Conservation (phyloP, 805 yeast species). For the Metschnikowia matae region DNA sequence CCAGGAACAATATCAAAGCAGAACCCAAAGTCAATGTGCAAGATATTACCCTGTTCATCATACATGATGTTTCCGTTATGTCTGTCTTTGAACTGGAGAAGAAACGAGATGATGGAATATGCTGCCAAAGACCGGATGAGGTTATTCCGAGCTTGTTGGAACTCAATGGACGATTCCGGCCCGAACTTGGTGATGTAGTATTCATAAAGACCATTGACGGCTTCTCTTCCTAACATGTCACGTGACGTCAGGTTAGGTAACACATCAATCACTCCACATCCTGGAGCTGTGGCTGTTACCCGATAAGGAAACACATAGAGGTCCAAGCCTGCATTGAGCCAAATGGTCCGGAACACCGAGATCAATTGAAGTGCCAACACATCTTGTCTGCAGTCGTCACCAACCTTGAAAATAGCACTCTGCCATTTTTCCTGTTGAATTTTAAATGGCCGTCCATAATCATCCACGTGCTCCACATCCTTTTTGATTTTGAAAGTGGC, state of each 20-base stretch:
- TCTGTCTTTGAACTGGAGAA: conserved; percentile 92
- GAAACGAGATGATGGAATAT: conserved; percentile 84
- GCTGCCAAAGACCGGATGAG: conserved; percentile 93
- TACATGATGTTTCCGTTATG: conserved; percentile 98
- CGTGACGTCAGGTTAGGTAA: conserved; percentile 92
- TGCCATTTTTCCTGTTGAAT: conserved; percentile 69
- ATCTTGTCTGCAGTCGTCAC: conserved; percentile 98
- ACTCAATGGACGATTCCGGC: conserved; percentile 84
- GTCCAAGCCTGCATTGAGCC: conserved; percentile 85
- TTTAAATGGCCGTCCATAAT: conserved; percentile 28
- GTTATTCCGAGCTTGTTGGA: conserved; percentile 87
- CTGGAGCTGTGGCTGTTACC: conserved; percentile 98
- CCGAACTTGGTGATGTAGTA: conserved; percentile 91
- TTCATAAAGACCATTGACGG: conserved; percentile 93
- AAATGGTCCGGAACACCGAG: conserved; percentile 85
- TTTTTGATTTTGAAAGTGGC: conserved; percentile 86
- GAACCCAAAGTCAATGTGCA: conserved; percentile 97
- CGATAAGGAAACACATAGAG: conserved; percentile 88
- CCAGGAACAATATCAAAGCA: conserved; percentile 99
- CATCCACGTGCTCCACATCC: conserved; percentile 45
- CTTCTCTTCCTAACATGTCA: conserved; percentile 98
- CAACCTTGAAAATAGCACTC: conserved; percentile 96
- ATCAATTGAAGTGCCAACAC: conserved; percentile 89
- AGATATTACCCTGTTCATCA: conserved; percentile 89
- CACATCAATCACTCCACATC: conserved; percentile 98